A percentile compares a stretch with the other conserved stretches of the same genome.
These are phyloP conservation scores for Dovyalis caffra DNA, from an alignment of 345 rosid species.

Conservation along the genomic window DNA sequence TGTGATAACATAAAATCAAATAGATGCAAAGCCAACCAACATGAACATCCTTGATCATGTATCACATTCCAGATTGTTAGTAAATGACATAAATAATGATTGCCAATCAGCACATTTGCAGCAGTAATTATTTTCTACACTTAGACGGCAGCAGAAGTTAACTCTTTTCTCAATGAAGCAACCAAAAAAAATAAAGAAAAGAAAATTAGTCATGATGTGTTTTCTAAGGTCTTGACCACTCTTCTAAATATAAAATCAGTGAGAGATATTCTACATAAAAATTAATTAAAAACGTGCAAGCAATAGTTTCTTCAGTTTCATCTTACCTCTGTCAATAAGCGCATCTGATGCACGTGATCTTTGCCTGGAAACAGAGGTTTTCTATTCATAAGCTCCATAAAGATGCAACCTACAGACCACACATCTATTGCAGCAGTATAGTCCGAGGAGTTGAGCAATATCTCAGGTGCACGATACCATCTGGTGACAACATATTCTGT, in stretches of 20 bases:
- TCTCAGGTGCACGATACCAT: constrained; percentile 98
- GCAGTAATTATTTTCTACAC: neutral
- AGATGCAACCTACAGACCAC: constrained; percentile 99
- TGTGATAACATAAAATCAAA: no score
- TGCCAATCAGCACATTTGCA: neutral
- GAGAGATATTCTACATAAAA: neutral
- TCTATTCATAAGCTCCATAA: constrained; percentile 94
- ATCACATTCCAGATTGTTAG: neutral
- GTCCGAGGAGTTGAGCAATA: constrained; percentile 80
- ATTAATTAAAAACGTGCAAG: neutral
- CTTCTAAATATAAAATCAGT: no score
- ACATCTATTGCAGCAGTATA: constrained; percentile 94
- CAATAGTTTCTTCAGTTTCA: neutral
- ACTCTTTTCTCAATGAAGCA: neutral
- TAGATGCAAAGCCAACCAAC: neutral
- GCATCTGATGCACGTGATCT: constrained; percentile 97
- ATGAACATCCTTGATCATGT: neutral
- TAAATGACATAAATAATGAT: neutral
- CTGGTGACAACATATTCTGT: constrained; percentile 98
- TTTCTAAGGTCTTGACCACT: neutral
- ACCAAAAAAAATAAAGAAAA: neutral
- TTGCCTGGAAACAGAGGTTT: constrained; percentile 91
- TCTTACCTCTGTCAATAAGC: constrained; percentile 76
- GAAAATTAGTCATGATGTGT: neutral
- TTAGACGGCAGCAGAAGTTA: neutral